Evolutionary conservation across 2,329 filamentous ascomycete species (phyloP).

Genomic region (Orbilia brochopaga): DNA sequence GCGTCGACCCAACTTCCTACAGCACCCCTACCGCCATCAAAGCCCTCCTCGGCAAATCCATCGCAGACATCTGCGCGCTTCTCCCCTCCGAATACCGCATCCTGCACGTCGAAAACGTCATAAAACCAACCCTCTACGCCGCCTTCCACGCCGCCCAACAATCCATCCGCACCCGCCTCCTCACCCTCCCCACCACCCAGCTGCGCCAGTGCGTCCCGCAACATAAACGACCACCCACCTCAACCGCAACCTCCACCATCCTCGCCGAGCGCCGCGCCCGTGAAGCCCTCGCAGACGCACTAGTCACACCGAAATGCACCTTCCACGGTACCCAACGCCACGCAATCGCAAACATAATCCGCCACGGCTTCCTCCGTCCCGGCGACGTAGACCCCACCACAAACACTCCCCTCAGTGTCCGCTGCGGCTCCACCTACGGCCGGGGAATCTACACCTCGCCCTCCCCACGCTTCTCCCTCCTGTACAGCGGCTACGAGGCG

Average conservation of each 20-base stretch:
- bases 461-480: slow-evolving; percentile 58
- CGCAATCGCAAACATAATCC: slow-evolving; percentile 60
- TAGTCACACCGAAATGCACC: slow-evolving; percentile 58
- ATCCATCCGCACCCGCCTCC: slow-evolving; percentile 55
- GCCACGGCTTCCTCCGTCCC: slow-evolving; percentile 60
- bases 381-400: slow-evolving; percentile 56
- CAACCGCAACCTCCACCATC: not conserved
- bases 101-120: slow-evolving; percentile 59
- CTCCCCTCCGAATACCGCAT: slow-evolving; percentile 57
- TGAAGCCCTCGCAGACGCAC: slow-evolving; percentile 57
- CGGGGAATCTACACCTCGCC: slow-evolving; percentile 61
- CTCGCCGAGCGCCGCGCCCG: slow-evolving; percentile 45
- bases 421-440: slow-evolving; percentile 59
- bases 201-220: slow-evolving; percentile 50
- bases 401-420: slow-evolving; percentile 53
- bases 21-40: slow-evolving; percentile 55
- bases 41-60: slow-evolving; percentile 56
- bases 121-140: slow-evolving; percentile 56
- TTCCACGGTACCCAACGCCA: slow-evolving; percentile 59
- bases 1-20: slow-evolving; percentile 51
- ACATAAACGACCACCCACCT: slow-evolving; percentile 20
- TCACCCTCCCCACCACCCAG: slow-evolving; percentile 24
- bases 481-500: slow-evolving; percentile 56
- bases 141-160: slow-evolving; percentile 56
- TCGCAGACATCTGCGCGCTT: slow-evolving; percentile 56